phyloP scores from a whole-genome alignment of 2,329 filamentous ascomycete species.

The Aspergillus awamori region DNA sequence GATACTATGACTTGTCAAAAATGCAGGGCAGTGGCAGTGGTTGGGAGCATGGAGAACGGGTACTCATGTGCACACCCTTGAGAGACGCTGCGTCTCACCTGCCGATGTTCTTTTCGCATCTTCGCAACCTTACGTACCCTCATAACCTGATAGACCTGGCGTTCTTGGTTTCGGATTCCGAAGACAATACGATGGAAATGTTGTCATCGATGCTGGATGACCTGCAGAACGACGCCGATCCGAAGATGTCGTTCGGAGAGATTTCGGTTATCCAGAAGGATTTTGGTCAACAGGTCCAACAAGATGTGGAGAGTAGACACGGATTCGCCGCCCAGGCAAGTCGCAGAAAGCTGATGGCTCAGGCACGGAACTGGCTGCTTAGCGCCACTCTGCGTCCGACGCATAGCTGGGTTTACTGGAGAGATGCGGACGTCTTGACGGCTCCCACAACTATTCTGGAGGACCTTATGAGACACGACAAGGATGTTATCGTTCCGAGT shows the following conservation, averaged over 20 bases:
- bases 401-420: constrained; percentile 99
- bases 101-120: constrained; percentile 97
- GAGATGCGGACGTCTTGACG: constrained; percentile 97
- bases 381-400: constrained; percentile 91
- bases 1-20: constrained; percentile 93
- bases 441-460: constrained; percentile 96
- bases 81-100: constrained; percentile 91
- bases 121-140: constrained; percentile 94
- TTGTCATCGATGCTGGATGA: constrained; percentile 74
- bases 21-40: constrained; percentile 88
- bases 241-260: constrained; percentile 84
- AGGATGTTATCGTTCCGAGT: constrained; percentile 98
- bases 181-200: constrained; percentile 80
- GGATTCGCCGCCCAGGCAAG: constrained; percentile 95
- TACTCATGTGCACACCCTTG: constrained; percentile 90
- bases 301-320: constrained; percentile 96
- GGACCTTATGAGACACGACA: constrained; percentile 98
- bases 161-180: constrained; percentile 96
- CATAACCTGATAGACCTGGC: constrained; percentile 95
- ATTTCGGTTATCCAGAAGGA: constrained; percentile 98
- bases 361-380: constrained; percentile 94
- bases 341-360: constrained; percentile 94
- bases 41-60: constrained; percentile 95
- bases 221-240: constrained; percentile 78
- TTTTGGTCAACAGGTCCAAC: constrained; percentile 96